Percentiles rank a stretch among this genome's conserved stretches.
Conservation (phyloP, 768 basidiomycete genomes). For the Boletus huronensis region DNA sequence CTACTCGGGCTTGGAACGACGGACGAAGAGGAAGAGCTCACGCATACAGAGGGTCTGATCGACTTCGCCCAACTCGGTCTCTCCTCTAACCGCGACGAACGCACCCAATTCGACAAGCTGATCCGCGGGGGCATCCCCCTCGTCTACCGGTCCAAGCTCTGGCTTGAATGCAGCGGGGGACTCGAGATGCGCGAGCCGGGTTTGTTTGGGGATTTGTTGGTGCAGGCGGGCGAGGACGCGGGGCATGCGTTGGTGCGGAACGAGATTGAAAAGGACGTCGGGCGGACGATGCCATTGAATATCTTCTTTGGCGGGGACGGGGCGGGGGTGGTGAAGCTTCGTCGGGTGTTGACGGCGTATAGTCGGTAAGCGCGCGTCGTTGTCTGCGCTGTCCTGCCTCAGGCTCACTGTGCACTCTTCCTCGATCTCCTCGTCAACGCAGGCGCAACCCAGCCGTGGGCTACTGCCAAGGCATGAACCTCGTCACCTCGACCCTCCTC, state of each 20-base stretch:
- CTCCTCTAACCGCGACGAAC: slow-evolving; percentile 65
- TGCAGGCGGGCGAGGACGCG: slow-evolving; percentile 41
- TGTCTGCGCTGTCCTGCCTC: neutral
- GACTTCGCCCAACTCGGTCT: slow-evolving; percentile 88
- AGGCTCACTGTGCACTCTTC: neutral
- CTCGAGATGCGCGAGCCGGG: slow-evolving; percentile 92
- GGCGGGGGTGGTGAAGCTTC: slow-evolving; percentile 86
- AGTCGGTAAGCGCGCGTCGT: slow-evolving; percentile 60
- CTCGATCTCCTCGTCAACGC: neutral
- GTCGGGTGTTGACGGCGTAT: slow-evolving; percentile 87
- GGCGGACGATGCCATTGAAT: slow-evolving; percentile 88
- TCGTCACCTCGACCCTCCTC: slow-evolving; percentile 90
- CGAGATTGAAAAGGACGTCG: slow-evolving; percentile 97
- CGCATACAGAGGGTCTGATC: slow-evolving; percentile 81
- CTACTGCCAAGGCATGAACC: slow-evolving; percentile 95
- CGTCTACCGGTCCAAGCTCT: slow-evolving; percentile 80
- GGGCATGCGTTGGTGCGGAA: slow-evolving; percentile 47
- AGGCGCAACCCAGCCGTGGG: slow-evolving; percentile 92
- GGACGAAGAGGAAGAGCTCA: slow-evolving; percentile 68
- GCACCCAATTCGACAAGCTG: slow-evolving; percentile 74
- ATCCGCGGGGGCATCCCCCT: slow-evolving; percentile 88
- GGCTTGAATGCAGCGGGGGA: slow-evolving; percentile 92
- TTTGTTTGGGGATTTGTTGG: slow-evolving; percentile 80
- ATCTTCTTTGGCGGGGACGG: slow-evolving; percentile 98
- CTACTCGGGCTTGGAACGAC: slow-evolving; percentile 65